Base-by-base conservation (phyloP, 345 rosid species). In the Citrus sp. region DNA sequence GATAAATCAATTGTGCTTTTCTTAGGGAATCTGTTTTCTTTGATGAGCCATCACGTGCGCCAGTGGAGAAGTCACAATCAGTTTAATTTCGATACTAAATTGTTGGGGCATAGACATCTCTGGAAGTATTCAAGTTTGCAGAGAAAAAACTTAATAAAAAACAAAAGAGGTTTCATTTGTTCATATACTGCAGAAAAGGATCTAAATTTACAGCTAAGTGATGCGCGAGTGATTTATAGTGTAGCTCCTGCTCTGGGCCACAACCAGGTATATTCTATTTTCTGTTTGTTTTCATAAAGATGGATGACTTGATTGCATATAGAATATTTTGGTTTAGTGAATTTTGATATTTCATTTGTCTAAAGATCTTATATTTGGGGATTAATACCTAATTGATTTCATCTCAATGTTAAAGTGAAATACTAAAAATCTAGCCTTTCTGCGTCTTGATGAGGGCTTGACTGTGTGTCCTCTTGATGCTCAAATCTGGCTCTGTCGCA, bases 241-340 rank as follows among this genome's bases (percentile, higher is more conserved):
- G 94, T 92, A 18, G 95, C 97, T 73, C 84, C 98, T 10, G 98
- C 98, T 46, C 78, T 95, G 90, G 98, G 98, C 72, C 98, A 93
- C 85, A 93, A 92, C 88, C 82, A 90, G 98, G 95, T 91, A 80
- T 67, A 5, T 70, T 62, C 71, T 14, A 18, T 8, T 28, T 63
- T 24, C 61, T 75, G 8, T 59, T 51, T 30, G 18, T 34, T 71
- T 62, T 65, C 1, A 24, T 58, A 19, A 42, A 19, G 51, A 64
- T 65, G 18, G 63, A n/a, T 55, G 14, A 46, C 60, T 71, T 34
- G 12, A 46, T 10, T 21, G 49, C 71, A 25, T 75, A 30, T 22
- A 34, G 58, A 56, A 72, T 61, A 22, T 58, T 27, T 67, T 66
- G 66, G 32, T 49, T 6, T 46, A 14, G 56, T 16, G 58, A 3